Evolutionary conservation across 2,329 filamentous ascomycete species (phyloP).

Genomic region (Scytalidium lignicola): DNA sequence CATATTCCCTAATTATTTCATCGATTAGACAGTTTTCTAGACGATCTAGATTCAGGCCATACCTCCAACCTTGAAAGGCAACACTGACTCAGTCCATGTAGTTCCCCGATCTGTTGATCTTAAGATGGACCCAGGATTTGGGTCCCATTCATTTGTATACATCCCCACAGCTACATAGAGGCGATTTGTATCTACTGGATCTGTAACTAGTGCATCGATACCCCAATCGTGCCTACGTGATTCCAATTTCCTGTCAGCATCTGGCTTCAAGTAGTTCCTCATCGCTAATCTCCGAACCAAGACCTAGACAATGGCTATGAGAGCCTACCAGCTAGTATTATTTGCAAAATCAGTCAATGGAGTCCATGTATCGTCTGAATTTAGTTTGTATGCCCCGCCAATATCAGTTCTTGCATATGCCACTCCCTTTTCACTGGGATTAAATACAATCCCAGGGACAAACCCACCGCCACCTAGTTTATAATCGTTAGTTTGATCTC

Average conservation of each 20-base stretch:
- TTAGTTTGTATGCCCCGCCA: conserved; percentile 50
- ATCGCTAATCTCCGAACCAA: background rate
- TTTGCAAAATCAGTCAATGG: conserved; percentile 40
- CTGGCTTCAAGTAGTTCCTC: too few species aligned
- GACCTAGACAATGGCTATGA: background rate
- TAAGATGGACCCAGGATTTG: conserved; percentile 49
- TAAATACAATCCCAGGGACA: conserved; percentile 51
- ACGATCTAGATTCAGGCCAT: too few species aligned
- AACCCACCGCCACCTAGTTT: conserved; percentile 46
- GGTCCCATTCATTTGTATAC: conserved; percentile 58
- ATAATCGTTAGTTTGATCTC: background rate
- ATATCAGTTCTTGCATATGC: conserved; percentile 54
- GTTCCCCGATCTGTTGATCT: conserved; percentile 48
- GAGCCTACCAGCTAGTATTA: conserved; percentile 10
- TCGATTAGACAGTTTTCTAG: too few species aligned
- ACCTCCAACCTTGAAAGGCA: conserved; percentile 54
- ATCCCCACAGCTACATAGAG: conserved; percentile 51
- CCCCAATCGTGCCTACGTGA: conserved; percentile 47
- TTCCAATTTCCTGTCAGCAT: too few species aligned
- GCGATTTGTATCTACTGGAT: conserved; percentile 45
- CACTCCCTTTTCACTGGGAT: conserved; percentile 43
- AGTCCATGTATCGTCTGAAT: conserved; percentile 50
- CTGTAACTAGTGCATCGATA: conserved; percentile 50
- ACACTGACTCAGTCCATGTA: conserved; percentile 43
- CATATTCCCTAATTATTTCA: conserved; percentile 50